Conservation (phyloP, 176 grass and related monocot species). For the Zea luxurians region DNA sequence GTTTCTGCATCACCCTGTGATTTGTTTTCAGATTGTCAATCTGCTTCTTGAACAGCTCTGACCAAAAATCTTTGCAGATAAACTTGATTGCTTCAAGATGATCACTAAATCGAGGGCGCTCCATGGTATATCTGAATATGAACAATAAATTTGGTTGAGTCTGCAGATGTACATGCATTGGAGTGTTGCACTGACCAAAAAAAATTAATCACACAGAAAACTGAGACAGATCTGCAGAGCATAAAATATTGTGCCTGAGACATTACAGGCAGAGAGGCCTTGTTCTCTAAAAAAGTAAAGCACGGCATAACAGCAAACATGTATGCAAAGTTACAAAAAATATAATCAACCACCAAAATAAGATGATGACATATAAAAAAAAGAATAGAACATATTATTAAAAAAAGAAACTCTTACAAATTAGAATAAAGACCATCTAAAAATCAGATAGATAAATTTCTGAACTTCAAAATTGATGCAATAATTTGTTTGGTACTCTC, state of each 20-base stretch:
- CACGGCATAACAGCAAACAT: not conserved
- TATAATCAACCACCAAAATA: not conserved
- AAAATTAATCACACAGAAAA: not conserved
- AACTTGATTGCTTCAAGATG: constrained; percentile 98
- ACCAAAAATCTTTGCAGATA: constrained; percentile 99
- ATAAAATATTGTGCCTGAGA: not conserved
- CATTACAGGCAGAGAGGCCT: not conserved
- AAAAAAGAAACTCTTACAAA: not conserved
- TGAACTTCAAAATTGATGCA: not conserved
- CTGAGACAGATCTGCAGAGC: not conserved
- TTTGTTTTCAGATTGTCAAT: constrained; percentile 98
- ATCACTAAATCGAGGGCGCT: constrained; percentile 85
- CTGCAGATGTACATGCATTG: not conserved
- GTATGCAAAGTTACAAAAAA: not conserved
- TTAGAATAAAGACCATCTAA: not conserved
- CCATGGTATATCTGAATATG: constrained; percentile 81
- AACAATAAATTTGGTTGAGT: constrained; percentile 13
- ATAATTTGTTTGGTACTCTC: not conserved
- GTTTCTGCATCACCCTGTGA: constrained; percentile 72
- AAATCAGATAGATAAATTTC: not conserved
- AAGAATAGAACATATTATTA: not conserved
- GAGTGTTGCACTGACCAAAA: not conserved
- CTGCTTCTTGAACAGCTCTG: constrained; percentile 92
- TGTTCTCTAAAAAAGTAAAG: constrained; percentile 3
- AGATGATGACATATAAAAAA: constrained; percentile 1